phyloP scores from a whole-genome alignment of 495 filamentous ascomycete species.

The Staphylotrichum longicolle region DNA sequence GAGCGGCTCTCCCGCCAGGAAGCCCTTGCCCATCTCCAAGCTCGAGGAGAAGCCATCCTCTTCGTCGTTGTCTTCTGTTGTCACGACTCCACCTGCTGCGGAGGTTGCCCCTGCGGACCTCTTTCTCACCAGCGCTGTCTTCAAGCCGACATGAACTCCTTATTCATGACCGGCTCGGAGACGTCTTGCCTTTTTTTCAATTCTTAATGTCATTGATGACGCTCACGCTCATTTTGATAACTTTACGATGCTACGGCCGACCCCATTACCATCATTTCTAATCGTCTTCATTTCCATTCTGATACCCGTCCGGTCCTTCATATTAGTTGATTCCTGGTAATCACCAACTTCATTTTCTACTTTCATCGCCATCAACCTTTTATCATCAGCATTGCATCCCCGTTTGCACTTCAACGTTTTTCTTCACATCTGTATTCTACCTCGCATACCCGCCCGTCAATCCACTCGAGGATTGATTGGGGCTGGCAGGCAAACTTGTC shows the following conservation, averaged over 20 bases:
- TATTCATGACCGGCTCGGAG: neutral
- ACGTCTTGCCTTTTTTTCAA: neutral
- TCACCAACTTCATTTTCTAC: neutral
- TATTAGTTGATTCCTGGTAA: neutral
- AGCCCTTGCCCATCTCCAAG: conserved; percentile 21
- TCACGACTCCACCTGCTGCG: conserved; percentile 9
- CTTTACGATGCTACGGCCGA: conserved; percentile 16
- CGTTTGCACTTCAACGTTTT: too few relatives aligned
- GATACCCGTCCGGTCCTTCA: conserved; percentile 14
- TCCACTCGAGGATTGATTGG: too few relatives aligned
- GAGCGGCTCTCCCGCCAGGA: conserved; percentile 24
- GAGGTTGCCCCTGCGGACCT: conserved; percentile 29
- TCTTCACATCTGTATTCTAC: neutral
- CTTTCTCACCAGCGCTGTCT: conserved; percentile 48
- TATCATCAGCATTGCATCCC: too few relatives aligned
- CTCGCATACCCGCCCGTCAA: too few relatives aligned
- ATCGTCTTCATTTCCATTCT: neutral
- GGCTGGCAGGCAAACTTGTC: too few relatives aligned
- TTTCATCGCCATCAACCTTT: neutral
- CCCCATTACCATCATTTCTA: conserved; percentile 14
- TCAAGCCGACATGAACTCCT: conserved; percentile 25
- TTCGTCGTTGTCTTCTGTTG: conserved; percentile 22
- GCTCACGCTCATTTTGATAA: conserved; percentile 3
- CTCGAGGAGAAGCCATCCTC: conserved; percentile 30
- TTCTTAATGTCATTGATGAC: neutral